Base-by-base conservation (phyloP, 805 yeast genomes). In the Nakazawaea wyomingensis region DNA sequence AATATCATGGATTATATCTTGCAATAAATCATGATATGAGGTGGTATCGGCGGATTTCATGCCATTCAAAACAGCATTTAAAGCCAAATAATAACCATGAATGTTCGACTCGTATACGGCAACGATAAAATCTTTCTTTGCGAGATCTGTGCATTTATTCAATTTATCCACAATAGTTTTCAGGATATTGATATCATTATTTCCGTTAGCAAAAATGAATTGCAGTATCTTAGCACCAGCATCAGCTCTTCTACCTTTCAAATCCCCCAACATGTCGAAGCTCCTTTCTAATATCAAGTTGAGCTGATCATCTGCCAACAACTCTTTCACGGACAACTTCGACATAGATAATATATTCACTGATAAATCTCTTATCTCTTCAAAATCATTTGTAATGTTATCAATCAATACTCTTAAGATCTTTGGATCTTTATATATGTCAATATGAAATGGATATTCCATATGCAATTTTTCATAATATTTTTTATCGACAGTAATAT, bases 171-270 rank as follows among this genome's bases (percentile, higher is more conserved):
- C 52, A 34, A 62, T 69, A 19, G 34, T 44, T 1, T 39, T 24
- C 35, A 63, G 54, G 22, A 50, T 50, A 3, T 26, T 39, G 2
- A 45, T 11, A 3, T 54, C 42, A 27, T 53, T 48, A 2, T 50
- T 43, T 6, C 32, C 28, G 44, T 69, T 53, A 45, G 51, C 49
- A 37, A 69, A 69, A 16, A 82, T 47, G 54, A 80, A 71, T 53
- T 75, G 77, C 22, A 84, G 63, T 13, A 81, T 65, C 31, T 80
- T 73, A 0, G 96, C 89, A 7, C 90, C 96, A 19, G 86, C 82
- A 46, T 89, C 96, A 35, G 85, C 81, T 45, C 71, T 77, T 42
- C 89, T 77, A 30, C 82, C 78, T 59, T 65, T 71, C 48, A 74
- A 56, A 40, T 69, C 70, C 21, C 54, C 47, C 33, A 74, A 51